Conservation (phyloP, 2,329 filamentous ascomycete genomes). For the Pestalotiopsis sp. region DNA sequence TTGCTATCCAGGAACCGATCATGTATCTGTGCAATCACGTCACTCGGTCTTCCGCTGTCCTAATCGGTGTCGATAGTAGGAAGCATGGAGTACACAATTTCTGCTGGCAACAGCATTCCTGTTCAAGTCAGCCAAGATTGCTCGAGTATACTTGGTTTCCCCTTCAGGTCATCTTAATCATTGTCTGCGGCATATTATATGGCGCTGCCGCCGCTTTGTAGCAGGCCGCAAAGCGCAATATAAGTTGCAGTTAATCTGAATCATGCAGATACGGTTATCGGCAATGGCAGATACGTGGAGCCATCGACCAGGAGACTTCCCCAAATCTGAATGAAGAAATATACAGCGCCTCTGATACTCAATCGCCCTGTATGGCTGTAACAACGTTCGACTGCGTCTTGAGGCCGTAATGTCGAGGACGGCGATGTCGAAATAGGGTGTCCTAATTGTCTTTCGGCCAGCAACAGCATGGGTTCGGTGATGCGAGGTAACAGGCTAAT, state of each 20-base stretch:
- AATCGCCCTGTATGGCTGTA: neutral
- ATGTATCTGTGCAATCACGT: neutral
- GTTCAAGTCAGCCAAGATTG: neutral
- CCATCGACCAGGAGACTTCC: no score
- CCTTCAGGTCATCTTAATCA: neutral
- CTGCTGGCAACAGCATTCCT: neutral
- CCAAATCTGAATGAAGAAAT: no score
- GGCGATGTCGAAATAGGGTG: neutral
- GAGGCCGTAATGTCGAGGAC: neutral
- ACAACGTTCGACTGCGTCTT: neutral
- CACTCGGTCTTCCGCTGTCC: neutral
- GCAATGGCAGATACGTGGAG: no score
- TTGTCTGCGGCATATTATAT: neutral
- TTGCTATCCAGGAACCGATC: neutral
- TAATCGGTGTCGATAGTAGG: neutral
- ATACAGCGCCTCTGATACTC: no score
- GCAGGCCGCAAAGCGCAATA: neutral
- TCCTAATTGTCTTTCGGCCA: neutral
- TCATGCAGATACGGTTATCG: neutral
- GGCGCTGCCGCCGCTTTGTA: neutral
- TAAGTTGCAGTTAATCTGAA: neutral
- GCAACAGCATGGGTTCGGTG: neutral
- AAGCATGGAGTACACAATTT: neutral
- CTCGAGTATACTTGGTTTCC: neutral
- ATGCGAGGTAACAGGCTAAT: no score